Base-by-base conservation (phyloP, 2,329 filamentous ascomycete genomes). In the Neonectria coccinea region DNA sequence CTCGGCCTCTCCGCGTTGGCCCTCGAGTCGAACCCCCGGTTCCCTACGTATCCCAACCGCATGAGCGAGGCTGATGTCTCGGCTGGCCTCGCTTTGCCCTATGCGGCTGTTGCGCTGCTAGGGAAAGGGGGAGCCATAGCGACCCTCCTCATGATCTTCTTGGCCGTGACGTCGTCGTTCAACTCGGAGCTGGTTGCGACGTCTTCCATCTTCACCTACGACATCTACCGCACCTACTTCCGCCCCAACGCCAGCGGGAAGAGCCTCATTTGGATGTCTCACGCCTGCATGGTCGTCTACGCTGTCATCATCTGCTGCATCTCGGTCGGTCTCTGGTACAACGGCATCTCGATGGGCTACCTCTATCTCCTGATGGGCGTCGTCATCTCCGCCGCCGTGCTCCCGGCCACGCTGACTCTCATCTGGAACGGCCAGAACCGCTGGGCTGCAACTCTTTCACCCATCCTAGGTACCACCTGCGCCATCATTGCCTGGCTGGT, bases 281-380 rank as follows among this genome's bases (percentile, higher is more conserved):
- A 97, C 77, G 79, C 85, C 50, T 88, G 89, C 74, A 93, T 95
- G 51, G 84, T 88, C 2, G 74, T 73, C 25, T 97, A 94, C 74
- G 90, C 92, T 0, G 70, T 94, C 33, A 84, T 91, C 71, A 94
- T 97, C 82, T 92, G 92, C 25, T 87, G 83, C 1, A 92, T 96
- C 77, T 90, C 89, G 0, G 91, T 92, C 1, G 93, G 91, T 0
- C 85, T 95, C 0, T 88, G 82, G 77, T 91, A 91, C 70, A 89
- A 88, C 10, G 89, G 91, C 20, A 91, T 97, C 66, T 91, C 88
- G 10, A 96, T 97, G 92, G 93, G 93, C 18, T 96, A 94, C 72
- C 84, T 97, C 8, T 97, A 96, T 76, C 83, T 97, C 10, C 86
- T 97, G 74, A 97, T 97, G 94, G 94, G 94, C 14, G 91, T 93